A percentile compares a stretch with the other conserved stretches of the same genome.
These are phyloP conservation scores for Thermothielavioides terrestris DNA, from an alignment of 495 filamentous ascomycete species.

Conservation along the genomic window DNA sequence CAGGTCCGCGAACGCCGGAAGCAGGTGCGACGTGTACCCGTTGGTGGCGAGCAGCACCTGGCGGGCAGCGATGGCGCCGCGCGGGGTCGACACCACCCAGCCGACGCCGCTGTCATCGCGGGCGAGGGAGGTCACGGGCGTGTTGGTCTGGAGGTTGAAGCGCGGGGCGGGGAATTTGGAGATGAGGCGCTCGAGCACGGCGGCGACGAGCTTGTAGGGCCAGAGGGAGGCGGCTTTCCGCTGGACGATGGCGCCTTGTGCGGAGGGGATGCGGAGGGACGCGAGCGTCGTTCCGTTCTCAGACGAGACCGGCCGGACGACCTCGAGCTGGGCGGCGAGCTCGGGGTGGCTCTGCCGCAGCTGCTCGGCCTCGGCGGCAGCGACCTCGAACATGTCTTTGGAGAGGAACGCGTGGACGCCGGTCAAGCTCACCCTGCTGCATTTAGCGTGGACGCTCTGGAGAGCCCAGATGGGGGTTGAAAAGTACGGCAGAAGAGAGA, in stretches of 20 bases:
- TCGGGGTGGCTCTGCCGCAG: conserved; percentile 44
- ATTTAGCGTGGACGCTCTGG: no score
- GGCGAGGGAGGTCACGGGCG: conserved; percentile 49
- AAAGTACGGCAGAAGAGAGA: not conserved
- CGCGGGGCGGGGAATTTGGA: conserved; percentile 6
- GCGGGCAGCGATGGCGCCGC: conserved; percentile 49
- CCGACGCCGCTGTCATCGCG: conserved; percentile 5
- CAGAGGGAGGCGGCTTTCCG: conserved; percentile 48
- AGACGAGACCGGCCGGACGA: conserved; percentile 22
- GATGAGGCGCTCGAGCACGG: conserved; percentile 51
- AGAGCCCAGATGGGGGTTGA: no score
- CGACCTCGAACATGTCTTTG: conserved; percentile 37
- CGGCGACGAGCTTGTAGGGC: conserved; percentile 74
- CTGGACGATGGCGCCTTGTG: conserved; percentile 39
- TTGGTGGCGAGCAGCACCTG: conserved; percentile 73
- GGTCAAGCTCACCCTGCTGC: conserved; percentile 22
- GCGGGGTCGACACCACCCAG: conserved; percentile 53
- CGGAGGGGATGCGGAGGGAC: conserved; percentile 30
- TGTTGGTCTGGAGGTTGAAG: conserved; percentile 69
- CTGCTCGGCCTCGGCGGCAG: conserved; percentile 30
- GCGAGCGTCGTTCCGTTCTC: conserved; percentile 13
- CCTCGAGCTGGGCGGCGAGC: conserved; percentile 31
- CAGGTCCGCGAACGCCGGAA: conserved; percentile 58
- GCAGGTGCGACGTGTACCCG: conserved; percentile 62
- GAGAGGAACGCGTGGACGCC: conserved; percentile 48